phyloP scores from a whole-genome alignment of 441 rosid genomes.

The Isatis lusitanica region DNA sequence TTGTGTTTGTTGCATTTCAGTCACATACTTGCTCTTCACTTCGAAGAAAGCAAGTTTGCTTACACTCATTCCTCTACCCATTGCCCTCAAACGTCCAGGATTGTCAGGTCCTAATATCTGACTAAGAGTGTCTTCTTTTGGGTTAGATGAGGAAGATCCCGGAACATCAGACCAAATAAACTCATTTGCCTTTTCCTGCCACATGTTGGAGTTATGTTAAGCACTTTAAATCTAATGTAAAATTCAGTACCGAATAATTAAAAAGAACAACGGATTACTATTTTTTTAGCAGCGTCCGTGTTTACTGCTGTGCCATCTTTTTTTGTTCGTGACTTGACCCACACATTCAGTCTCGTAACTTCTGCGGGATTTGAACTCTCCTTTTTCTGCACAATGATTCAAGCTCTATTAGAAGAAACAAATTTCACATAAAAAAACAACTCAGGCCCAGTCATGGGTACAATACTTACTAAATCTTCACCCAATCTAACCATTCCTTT shows the following conservation, averaged over 20 bases:
- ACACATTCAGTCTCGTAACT: neutral
- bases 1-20: no score
- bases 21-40: no score
- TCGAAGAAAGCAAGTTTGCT: neutral
- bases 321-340: neutral
- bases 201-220: no score
- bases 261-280: neutral
- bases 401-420: no score
- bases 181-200: no score
- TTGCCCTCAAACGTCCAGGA: neutral
- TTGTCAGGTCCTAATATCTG: neutral
- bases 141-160: neutral
- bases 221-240: no score
- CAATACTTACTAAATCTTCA: neutral
- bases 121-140: neutral
- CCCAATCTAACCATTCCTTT: constrained; percentile 2
- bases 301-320: neutral
- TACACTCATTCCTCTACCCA: neutral
- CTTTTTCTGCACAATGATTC: no score
- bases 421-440: no score
- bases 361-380: no score
- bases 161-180: no score
- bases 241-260: no score
- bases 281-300: neutral
- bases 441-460: neutral